A percentile compares a stretch with the other conserved stretches of the same genome.
Conservation (phyloP, 495 filamentous ascomycete species). For the Talaromyces adpressus region DNA sequence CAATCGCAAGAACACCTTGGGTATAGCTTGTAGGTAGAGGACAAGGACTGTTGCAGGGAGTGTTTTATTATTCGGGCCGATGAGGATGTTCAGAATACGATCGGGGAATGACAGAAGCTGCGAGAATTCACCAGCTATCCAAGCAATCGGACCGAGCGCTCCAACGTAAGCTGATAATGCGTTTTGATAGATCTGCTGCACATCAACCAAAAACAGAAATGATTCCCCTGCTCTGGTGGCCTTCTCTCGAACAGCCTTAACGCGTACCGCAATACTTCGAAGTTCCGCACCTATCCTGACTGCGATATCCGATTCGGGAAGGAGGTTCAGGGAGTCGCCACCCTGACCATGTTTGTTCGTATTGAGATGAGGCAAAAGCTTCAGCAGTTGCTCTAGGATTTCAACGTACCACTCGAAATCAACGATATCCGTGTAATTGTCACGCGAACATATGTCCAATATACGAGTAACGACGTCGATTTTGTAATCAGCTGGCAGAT, state of each 20-base stretch:
- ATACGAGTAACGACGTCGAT: slow-evolving; percentile 71
- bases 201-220: slow-evolving; percentile 49
- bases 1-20: slow-evolving; percentile 73
- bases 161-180: slow-evolving; percentile 44
- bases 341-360: slow-evolving; percentile 12
- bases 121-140: slow-evolving; percentile 85
- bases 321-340: slow-evolving; percentile 13
- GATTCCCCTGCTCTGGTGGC: slow-evolving; percentile 77
- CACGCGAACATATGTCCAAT: slow-evolving; percentile 82
- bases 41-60: slow-evolving; percentile 59
- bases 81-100: slow-evolving; percentile 60
- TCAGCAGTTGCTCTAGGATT: slow-evolving; percentile 71
- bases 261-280: slow-evolving; percentile 85
- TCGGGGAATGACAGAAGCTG: slow-evolving; percentile 56
- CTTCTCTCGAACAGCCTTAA: slow-evolving; percentile 67
- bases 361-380: slow-evolving; percentile 46
- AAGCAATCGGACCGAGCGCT: slow-evolving; percentile 65
- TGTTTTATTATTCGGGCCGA: slow-evolving; percentile 55
- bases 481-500: slow-evolving; percentile 75
- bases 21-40: slow-evolving; percentile 76
- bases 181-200: slow-evolving; percentile 37
- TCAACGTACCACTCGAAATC: slow-evolving; percentile 98
- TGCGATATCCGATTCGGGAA: slow-evolving; percentile 35
- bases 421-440: slow-evolving; percentile 73
- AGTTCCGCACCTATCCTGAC: slow-evolving; percentile 76